Evolutionary conservation across 1,284 basidiomycete species (phyloP).

Genomic region (Ustilago xerochloae): DNA sequence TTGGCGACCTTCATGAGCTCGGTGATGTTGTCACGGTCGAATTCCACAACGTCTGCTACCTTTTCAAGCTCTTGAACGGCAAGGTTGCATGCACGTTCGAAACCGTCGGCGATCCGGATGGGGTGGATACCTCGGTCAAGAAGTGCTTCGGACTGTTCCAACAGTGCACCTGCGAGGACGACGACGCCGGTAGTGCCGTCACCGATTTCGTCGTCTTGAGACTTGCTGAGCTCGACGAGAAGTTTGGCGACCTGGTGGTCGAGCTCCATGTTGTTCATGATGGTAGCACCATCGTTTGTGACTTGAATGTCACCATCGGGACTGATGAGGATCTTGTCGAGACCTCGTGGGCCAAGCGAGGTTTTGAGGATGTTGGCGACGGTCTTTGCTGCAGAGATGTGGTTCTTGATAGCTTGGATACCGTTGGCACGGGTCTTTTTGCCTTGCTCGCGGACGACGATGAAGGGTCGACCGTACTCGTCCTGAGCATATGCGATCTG

Average conservation of each 20-base stretch:
- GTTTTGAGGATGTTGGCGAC: slow-evolving; percentile 95
- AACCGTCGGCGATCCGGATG: slow-evolving; percentile 97
- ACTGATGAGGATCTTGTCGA: slow-evolving; percentile 99
- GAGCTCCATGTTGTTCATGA: slow-evolving; percentile 74
- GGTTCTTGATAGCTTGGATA: slow-evolving; percentile 87
- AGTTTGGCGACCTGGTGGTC: slow-evolving; percentile 99
- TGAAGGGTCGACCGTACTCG: slow-evolving; percentile 95
- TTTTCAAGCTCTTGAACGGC: slow-evolving; percentile 89
- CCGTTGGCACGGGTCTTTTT: slow-evolving; percentile 96
- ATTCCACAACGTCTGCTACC: slow-evolving; percentile 90
- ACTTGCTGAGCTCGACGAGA: slow-evolving; percentile 94
- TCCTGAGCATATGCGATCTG: slow-evolving; percentile 67
- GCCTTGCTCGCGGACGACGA: slow-evolving; percentile 93
- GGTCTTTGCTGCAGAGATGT: slow-evolving; percentile 80
- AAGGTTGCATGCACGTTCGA: slow-evolving; percentile 89
- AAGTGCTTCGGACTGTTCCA: slow-evolving; percentile 85
- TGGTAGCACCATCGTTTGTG: slow-evolving; percentile 91
- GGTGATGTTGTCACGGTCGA: slow-evolving; percentile 81
- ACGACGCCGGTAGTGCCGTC: slow-evolving; percentile 99
- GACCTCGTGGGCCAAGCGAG: slow-evolving; percentile 91
- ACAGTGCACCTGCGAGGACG: slow-evolving; percentile 92
- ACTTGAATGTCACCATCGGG: slow-evolving; percentile 99
- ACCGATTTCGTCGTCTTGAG: slow-evolving; percentile 99
- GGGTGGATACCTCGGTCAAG: slow-evolving; percentile 97
- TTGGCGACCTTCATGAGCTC: slow-evolving; percentile 84